Conservation (phyloP, 2,329 filamentous ascomycete genomes). For the Colletotrichum acutatum region DNA sequence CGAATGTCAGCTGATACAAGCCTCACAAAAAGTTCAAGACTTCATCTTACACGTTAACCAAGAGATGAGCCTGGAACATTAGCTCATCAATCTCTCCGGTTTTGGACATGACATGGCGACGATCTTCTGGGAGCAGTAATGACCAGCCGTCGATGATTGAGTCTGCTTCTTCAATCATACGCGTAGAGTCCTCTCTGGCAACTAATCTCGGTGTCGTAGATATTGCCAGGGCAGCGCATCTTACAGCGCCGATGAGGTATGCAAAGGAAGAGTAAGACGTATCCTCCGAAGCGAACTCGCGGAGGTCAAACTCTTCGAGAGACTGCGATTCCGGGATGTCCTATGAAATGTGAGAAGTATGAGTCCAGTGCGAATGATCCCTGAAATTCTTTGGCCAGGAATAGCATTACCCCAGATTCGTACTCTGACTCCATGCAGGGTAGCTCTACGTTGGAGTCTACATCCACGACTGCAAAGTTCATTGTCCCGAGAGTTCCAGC, state of each 20-base stretch:
- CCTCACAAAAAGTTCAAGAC: background rate
- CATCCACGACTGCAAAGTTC: constrained; percentile 44
- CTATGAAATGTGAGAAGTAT: constrained; percentile 41
- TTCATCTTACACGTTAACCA: constrained; percentile 40
- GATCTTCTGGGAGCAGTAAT: constrained; percentile 47
- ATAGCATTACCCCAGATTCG: constrained; percentile 48
- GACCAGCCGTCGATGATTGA: constrained; percentile 51
- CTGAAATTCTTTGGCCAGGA: constrained; percentile 18
- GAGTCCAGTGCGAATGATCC: background rate
- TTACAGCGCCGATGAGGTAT: constrained; percentile 73
- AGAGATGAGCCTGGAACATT: constrained; percentile 43
- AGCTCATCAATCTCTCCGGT: constrained; percentile 44
- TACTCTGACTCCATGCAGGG: constrained; percentile 74
- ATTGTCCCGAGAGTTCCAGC: constrained; percentile 43
- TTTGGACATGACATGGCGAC: constrained; percentile 45
- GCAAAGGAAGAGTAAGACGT: constrained; percentile 72
- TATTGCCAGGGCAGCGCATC: constrained; percentile 46
- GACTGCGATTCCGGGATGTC: constrained; percentile 55
- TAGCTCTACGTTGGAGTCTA: constrained; percentile 66
- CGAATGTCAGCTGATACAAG: background rate
- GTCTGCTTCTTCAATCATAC: constrained; percentile 48
- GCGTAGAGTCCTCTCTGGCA: constrained; percentile 39
- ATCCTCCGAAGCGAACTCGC: constrained; percentile 67
- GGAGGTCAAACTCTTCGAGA: constrained; percentile 69
- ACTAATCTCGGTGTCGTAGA: constrained; percentile 38